Conservation (phyloP, 2,329 filamentous ascomycete genomes). For the Hypoxylon sp. region DNA sequence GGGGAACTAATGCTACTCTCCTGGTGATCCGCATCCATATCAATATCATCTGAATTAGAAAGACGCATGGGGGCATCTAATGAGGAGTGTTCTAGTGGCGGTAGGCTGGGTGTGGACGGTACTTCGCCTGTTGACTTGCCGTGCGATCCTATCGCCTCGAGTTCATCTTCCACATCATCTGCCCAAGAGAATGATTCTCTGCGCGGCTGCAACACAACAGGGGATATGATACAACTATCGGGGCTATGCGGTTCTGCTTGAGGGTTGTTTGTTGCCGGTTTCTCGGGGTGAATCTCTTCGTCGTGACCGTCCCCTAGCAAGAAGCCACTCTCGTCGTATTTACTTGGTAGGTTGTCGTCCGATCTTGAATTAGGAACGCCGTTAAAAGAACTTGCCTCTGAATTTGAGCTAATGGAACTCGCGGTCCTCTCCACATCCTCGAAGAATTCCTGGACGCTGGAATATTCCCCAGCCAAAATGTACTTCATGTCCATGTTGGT, state of each 20-base stretch:
- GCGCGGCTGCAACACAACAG: background rate
- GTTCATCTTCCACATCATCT: slow-evolving; percentile 25
- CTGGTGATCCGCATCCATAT: background rate
- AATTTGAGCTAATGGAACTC: background rate
- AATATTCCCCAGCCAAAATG: slow-evolving; percentile 28
- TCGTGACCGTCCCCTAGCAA: background rate
- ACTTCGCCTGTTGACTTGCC: background rate
- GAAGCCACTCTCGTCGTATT: slow-evolving; percentile 35
- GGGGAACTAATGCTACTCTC: background rate
- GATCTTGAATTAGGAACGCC: background rate
- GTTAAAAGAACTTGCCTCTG: background rate
- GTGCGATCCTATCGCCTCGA: background rate
- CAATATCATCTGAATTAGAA: slow-evolving; percentile 4
- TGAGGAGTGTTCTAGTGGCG: background rate
- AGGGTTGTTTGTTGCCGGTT: background rate
- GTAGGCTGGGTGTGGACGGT: background rate
- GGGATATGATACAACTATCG: background rate
- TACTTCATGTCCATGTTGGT: slow-evolving; percentile 19
- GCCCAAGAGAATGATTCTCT: slow-evolving; percentile 29
- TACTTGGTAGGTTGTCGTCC: background rate
- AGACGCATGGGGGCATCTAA: background rate
- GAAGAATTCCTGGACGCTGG: slow-evolving; percentile 28
- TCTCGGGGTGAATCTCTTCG: background rate
- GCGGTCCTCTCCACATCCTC: slow-evolving; percentile 11
- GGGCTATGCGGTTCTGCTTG: no score